A percentile compares a stretch with the other conserved stretches of the same genome.
phyloP scores from a whole-genome alignment of 2,329 filamentous ascomycete genomes.

The Aspergillus eucalypticola region DNA sequence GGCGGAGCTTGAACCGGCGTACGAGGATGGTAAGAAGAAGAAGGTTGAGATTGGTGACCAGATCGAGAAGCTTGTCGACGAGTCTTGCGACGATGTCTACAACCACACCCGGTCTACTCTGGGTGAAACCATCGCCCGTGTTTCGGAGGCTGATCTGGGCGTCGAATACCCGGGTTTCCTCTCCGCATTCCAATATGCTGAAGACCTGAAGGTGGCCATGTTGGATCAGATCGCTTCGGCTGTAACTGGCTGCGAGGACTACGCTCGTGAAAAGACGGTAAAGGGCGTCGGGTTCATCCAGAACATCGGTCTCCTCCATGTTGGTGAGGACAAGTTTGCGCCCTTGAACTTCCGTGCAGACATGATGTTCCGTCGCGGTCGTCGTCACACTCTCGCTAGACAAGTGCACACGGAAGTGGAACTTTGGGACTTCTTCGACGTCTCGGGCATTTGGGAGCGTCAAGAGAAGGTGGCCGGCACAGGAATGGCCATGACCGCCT shows the following conservation, averaged over 20 bases:
- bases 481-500: slow-evolving; percentile 89
- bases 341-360: slow-evolving; percentile 87
- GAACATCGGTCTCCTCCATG: slow-evolving; percentile 80
- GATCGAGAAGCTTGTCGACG: slow-evolving; percentile 79
- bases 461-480: slow-evolving; percentile 95
- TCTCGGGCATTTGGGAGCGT: slow-evolving; percentile 75
- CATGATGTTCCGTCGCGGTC: slow-evolving; percentile 82
- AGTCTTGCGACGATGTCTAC: slow-evolving; percentile 83
- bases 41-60: slow-evolving; percentile 76
- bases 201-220: slow-evolving; percentile 90
- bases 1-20: slow-evolving; percentile 76
- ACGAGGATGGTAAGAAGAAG: slow-evolving; percentile 80
- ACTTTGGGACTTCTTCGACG: slow-evolving; percentile 89
- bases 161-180: slow-evolving; percentile 86
- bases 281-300: slow-evolving; percentile 84
- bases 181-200: slow-evolving; percentile 84
- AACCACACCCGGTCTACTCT: slow-evolving; percentile 76
- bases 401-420: slow-evolving; percentile 88
- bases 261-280: slow-evolving; percentile 76
- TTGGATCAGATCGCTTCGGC: slow-evolving; percentile 80
- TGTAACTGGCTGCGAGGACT: slow-evolving; percentile 78
- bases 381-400: slow-evolving; percentile 75
- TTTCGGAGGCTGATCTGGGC: slow-evolving; percentile 75
- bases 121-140: slow-evolving; percentile 70
- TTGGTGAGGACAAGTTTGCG: slow-evolving; percentile 77